Base-by-base conservation (phyloP, 2,329 filamentous ascomycete species). In the Ophiostoma quercus region DNA sequence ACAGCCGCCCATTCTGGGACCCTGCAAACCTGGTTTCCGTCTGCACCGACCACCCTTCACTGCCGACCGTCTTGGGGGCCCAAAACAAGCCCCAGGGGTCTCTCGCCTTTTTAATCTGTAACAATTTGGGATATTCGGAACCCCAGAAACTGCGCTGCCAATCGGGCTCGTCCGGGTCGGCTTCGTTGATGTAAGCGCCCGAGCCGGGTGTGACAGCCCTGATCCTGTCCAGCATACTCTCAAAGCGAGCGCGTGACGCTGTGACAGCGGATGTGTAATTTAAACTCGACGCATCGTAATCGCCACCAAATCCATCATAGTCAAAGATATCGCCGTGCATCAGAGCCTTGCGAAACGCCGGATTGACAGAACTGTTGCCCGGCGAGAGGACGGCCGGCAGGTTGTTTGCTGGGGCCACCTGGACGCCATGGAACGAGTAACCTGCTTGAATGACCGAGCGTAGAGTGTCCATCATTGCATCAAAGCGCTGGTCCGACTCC, bases 11-110 rank as follows among this genome's bases (percentile, higher is more conserved):
- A 22, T 51, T 51, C 16, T 51, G 47, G 7, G 47, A 51, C 47
- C n/a, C 47, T 19, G 47, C 47, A n/a, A n/a, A 51, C 47, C 47
- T 51, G 47, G 16, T 8, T 22, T 51, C 47, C 0, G 47, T 51
- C 47, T 51, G 47, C 47, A 51, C 47, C 47, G 47, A 51, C 47
- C 47, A 51, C 47, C 47, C 47, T 14, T 57, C 51, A 57, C 51
- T 57, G 9, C 51, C 51, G n/a, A 57, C 51, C 22, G n/a, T 57
- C 51, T 11, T 57, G n/a, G 51, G 51, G n/a, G 22, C 51, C 47
- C n/a, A 12, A 1, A 57, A 57, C n/a, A 57, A 9, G 7, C 51
- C 22, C 51, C 51, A 57, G 11, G 19, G 51, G 25, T 57, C 22
- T 22, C 22, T 57, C n/a, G n/a, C 51, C 51, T 57, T 57, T 25